A percentile compares a stretch with the other conserved stretches of the same genome.
Evolutionary conservation across 441 rosid species (phyloP).

Genomic region (Gossypium aridum): DNA sequence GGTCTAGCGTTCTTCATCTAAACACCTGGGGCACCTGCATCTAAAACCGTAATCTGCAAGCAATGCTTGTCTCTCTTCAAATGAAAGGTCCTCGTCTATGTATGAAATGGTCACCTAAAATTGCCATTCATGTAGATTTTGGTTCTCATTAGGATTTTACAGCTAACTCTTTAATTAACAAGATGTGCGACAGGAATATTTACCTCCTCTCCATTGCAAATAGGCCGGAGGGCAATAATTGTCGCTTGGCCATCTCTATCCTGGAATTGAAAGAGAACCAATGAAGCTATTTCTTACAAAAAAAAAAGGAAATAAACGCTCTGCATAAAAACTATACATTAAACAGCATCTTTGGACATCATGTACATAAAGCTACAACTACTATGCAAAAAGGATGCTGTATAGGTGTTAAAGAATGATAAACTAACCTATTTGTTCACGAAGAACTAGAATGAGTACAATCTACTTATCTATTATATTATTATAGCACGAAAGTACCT

Average conservation of each 20-base stretch:
- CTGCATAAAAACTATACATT: background rate
- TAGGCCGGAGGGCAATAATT: slow-evolving; percentile 52
- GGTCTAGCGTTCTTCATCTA: slow-evolving; percentile 30
- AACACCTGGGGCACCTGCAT: slow-evolving; percentile 61
- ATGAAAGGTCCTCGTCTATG: slow-evolving; percentile 66
- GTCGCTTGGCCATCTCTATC: slow-evolving; percentile 86
- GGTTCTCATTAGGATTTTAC: background rate
- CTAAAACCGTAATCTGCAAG: slow-evolving; percentile 82
- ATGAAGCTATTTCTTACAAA: background rate
- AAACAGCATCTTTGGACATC: background rate
- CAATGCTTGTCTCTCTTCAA: slow-evolving; percentile 54
- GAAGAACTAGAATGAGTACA: background rate
- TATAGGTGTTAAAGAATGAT: background rate
- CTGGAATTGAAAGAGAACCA: slow-evolving; percentile 24
- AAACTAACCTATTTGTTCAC: background rate
- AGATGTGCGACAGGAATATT: background rate
- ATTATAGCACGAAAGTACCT: slow-evolving; percentile 34
- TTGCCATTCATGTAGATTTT: background rate
- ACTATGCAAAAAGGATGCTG: background rate
- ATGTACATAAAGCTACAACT: background rate
- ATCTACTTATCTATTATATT: background rate
- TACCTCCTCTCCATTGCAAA: slow-evolving; percentile 79
- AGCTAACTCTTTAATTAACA: background rate
- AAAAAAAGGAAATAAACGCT: background rate
- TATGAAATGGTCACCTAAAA: slow-evolving; percentile 70